Percentiles rank a stretch among this genome's conserved stretches.
Conservation (phyloP, 2,329 filamentous ascomycete genomes). For the Aspergillus aculeatus region DNA sequence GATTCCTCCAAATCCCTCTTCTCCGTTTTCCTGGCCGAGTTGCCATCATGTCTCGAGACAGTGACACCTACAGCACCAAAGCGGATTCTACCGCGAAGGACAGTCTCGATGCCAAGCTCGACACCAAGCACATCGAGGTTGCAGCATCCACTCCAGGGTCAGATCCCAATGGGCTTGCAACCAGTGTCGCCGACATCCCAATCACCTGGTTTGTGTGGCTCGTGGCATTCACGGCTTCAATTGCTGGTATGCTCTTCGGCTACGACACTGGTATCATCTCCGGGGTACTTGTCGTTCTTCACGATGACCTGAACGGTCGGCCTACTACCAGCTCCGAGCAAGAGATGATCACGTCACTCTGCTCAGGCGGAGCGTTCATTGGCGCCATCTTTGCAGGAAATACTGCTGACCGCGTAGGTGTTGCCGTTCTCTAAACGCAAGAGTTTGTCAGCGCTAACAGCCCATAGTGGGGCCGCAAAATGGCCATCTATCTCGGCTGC, state of each 20-base stretch:
- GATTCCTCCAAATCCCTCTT: too few species aligned
- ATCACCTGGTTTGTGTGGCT: slow-evolving; percentile 41
- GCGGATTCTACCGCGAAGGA: neutral
- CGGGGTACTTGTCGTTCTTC: slow-evolving; percentile 41
- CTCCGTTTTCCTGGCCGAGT: neutral
- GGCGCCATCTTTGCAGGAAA: slow-evolving; percentile 42
- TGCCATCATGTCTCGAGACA: neutral
- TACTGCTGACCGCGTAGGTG: slow-evolving; percentile 38
- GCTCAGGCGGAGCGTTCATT: slow-evolving; percentile 50
- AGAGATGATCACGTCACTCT: slow-evolving; percentile 54
- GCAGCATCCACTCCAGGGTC: neutral
- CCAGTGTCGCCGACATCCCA: slow-evolving; percentile 37
- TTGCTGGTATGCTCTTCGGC: slow-evolving; percentile 34
- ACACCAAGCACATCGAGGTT: slow-evolving; percentile 12
- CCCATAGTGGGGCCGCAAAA: slow-evolving; percentile 40
- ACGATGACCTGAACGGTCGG: slow-evolving; percentile 39
- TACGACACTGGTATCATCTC: slow-evolving; percentile 52
- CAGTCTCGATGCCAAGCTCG: slow-evolving; percentile 3
- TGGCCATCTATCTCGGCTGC: slow-evolving; percentile 43
- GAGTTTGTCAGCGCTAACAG: slow-evolving; percentile 26
- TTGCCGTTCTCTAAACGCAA: neutral
- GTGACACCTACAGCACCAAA: neutral
- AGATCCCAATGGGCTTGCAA: slow-evolving; percentile 8
- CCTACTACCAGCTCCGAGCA: slow-evolving; percentile 45
- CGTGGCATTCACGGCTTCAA: slow-evolving; percentile 38